Evolutionary conservation across 495 filamentous ascomycete genomes (phyloP), one percentile per base, ranked within the genome.

Genomic region (Lentithecium fluviatile): DNA sequence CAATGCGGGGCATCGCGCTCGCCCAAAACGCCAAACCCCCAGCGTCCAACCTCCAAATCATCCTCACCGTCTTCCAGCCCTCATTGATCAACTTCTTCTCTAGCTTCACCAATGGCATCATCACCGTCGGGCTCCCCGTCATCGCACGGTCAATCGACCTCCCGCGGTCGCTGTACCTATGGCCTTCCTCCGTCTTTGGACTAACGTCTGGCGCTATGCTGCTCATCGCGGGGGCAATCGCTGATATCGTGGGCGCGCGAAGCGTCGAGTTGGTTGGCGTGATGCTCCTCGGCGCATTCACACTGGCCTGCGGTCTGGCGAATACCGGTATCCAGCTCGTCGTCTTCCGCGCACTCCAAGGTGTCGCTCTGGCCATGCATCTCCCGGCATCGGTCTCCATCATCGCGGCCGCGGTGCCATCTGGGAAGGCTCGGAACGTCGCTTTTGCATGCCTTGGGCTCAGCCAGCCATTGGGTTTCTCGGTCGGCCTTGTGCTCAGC

Each of bases 381-480:
- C 62, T 83, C 15, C 81, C 82, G 0, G 77, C 79, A 0, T 71
- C 79, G 0, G 76, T 85, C 8, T 75, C 76, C 36, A 75, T 83
- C 17, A 58, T 83, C 20, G 78, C 79, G 0, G 66, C 71, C n/a
- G 65, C 75, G 0, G 69, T 82, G 45, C 74, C 75, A 37, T 36
- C 34, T 36, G 82, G 83, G 0, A 66, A 70, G 17, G 49, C 63
- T 24, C 68, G 83, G 6, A 87, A 84, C 52, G 60, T 82, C 0
- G 82, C 71, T 0, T 83, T 85, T 60, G 76, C 79, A 0, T 75
- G 70, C 40, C 56, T 82, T 6, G 83, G 82, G 0, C 60, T 78
- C 3, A 78, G 76, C 2, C 75, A 78, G 54, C 79, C 79, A 0
- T 38, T 84, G 19, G 83, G 82, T 2, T 85, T 80, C 67, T 75